phyloP scores from a whole-genome alignment of 1,284 basidiomycete genomes.

The Sparassis latifolia region DNA sequence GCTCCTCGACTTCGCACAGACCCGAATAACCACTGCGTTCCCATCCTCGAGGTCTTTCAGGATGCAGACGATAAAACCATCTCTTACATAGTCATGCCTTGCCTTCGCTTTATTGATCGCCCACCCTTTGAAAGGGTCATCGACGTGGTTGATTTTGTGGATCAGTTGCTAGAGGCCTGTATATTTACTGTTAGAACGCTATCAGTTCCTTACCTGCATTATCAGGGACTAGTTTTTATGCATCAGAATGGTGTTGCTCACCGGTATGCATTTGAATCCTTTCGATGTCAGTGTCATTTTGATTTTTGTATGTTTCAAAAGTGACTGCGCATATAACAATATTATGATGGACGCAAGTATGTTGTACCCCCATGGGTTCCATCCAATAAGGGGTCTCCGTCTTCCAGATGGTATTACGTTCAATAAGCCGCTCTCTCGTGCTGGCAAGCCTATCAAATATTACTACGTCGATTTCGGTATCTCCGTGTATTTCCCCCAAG shows the following conservation, averaged over 20 bases:
- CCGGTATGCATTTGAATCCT: background rate
- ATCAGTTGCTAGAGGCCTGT: background rate
- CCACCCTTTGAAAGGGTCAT: conserved; percentile 17
- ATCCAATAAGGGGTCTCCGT: conserved; percentile 13
- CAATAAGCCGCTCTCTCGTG: conserved; percentile 22
- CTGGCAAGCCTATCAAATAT: conserved; percentile 24
- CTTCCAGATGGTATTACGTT: conserved; percentile 12
- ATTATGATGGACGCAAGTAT: conserved; percentile 29
- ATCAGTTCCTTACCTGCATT: background rate
- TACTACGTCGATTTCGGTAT: conserved; percentile 30
- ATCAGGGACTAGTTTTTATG: conserved; percentile 6
- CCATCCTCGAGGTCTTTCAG: conserved; percentile 14
- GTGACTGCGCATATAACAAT: conserved; percentile 31
- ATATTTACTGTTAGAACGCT: too few species aligned
- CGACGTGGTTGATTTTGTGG: conserved; percentile 20
- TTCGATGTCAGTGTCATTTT: background rate
- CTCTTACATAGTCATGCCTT: conserved; percentile 16
- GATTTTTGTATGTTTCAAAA: conserved; percentile 8
- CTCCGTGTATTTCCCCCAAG: conserved; percentile 20
- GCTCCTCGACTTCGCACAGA: conserved; percentile 10
- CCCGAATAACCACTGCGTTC: conserved; percentile 20
- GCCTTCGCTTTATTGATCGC: conserved; percentile 12
- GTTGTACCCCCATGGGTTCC: conserved; percentile 21
- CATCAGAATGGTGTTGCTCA: conserved; percentile 5
- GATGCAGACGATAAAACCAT: conserved; percentile 6